A percentile compares a stretch with the other conserved stretches of the same genome.
Conservation (phyloP, 306 rosid genomes). For the Dryas octopetala region DNA sequence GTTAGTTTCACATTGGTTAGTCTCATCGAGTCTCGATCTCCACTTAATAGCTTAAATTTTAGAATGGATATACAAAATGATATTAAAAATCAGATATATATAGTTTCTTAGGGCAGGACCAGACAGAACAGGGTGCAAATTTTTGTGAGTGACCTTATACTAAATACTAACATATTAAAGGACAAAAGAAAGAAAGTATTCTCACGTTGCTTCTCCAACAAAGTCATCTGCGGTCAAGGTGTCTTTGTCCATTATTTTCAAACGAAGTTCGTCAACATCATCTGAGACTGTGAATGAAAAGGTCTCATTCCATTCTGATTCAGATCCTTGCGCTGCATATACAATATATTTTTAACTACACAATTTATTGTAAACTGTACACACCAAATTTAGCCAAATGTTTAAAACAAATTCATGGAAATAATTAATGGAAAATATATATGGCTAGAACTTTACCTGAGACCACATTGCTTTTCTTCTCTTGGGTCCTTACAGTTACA, state of each 20-base stretch:
- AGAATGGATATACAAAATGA: too few relatives aligned
- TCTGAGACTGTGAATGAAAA: conserved; percentile 63
- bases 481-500: conserved; percentile 66
- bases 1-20: too few relatives aligned
- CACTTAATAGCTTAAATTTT: too few relatives aligned
- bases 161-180: background rate
- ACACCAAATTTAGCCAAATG: background rate
- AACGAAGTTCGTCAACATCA: conserved; percentile 48
- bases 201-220: conserved; percentile 74
- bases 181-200: background rate
- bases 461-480: conserved; percentile 70
- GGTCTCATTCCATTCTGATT: conserved; percentile 78
- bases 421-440: background rate
- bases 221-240: conserved; percentile 44
- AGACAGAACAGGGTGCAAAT: background rate
- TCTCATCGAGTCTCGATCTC: too few relatives aligned
- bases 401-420: background rate
- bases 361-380: background rate
- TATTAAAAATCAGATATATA: too few relatives aligned
- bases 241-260: conserved; percentile 79
- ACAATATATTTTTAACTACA: background rate
- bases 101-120: too few relatives aligned
- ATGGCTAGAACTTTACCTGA: conserved; percentile 34
- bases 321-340: conserved; percentile 53
- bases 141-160: background rate